Evolutionary conservation across 2,329 filamentous ascomycete genomes (phyloP), one percentile per base, ranked within the genome.

Genomic region (Calonectria fujianensis): DNA sequence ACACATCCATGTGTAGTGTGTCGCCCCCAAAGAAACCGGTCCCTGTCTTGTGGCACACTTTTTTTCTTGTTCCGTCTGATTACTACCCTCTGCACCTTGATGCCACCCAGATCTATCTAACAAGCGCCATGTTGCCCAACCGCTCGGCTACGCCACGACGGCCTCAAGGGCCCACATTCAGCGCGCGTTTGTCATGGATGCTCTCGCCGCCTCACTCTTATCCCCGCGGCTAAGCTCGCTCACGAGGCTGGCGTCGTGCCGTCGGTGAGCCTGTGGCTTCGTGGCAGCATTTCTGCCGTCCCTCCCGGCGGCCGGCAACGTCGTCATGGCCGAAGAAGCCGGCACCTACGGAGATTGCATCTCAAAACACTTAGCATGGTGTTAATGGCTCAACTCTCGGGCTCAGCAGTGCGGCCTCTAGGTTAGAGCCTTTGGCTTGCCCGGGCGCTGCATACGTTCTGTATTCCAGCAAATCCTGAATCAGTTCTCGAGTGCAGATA

Each of bases 91-190:
- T 63, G 67, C 69, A 72, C 67, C 72, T 73, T 73, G 67, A 57
- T 69, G 64, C 65, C 41, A 68, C 45, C 73, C 24, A 70, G 70
- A 73, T 73, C 70, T 68, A 75, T 74, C 72, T 71, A 76, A 72
- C 72, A 81, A 80, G 79, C 79, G 74, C 79, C 75, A 74, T 69
- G 72, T 52, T 74, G 70, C 59, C 69, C 61, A 69, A 76, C 76
- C 74, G 71, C 78, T 80, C 76, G 79, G 75, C 74, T 79, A 80
- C 74, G 61, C 67, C 74, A 69, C 63, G 52, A 70, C 52, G 32
- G 72, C 59, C 59, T 61, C 64, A 70, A 69, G 54, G 70, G 63
- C 70, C 71, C 74, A 71, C 69, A 35, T n/a, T 67, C 74, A 73
- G 64, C 73, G 64, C 67, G 59, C 75, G 66, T 72, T 75, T 78